A percentile compares a stretch with the other conserved stretches of the same genome.
These are phyloP conservation scores for Chondrostereum purpureum DNA, from an alignment of 1,284 basidiomycete species.

Conservation along the genomic window DNA sequence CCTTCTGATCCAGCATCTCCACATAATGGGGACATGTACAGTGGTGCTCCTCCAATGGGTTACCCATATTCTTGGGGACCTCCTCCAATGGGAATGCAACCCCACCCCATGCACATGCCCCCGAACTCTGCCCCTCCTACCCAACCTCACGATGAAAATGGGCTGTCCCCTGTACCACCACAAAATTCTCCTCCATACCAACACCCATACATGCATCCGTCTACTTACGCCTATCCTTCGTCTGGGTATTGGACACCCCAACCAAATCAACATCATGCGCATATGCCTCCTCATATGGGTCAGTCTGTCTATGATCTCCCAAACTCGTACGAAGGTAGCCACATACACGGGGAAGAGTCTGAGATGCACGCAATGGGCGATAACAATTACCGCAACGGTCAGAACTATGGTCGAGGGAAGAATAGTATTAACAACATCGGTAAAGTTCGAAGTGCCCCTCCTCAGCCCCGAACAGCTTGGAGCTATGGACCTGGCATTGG, in stretches of 20 bases:
- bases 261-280: constrained; percentile 32
- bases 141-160: constrained; percentile 18
- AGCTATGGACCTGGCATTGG: constrained; percentile 61
- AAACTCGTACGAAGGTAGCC: constrained; percentile 20
- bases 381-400: constrained; percentile 10
- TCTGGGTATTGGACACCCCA: constrained; percentile 40
- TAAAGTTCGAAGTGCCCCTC: constrained; percentile 25
- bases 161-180: constrained; percentile 22
- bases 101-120: constrained; percentile 13
- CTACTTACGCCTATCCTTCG: constrained; percentile 38
- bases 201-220: constrained; percentile 28
- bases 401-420: constrained; percentile 22
- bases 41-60: constrained; percentile 24
- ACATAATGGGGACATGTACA: constrained; percentile 28
- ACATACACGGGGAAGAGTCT: constrained; percentile 10
- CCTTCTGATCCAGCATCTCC: constrained; percentile 25
- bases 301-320: constrained; percentile 23
- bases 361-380: background rate
- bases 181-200: constrained; percentile 28
- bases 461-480: constrained; percentile 48
- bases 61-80: constrained; percentile 38
- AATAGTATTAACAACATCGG: background rate
- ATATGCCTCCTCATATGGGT: constrained; percentile 23
- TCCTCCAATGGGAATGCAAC: constrained; percentile 12
- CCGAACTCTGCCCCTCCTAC: constrained; percentile 21